Conservation (phyloP, 306 rosid genomes). For the Malus fusca region DNA sequence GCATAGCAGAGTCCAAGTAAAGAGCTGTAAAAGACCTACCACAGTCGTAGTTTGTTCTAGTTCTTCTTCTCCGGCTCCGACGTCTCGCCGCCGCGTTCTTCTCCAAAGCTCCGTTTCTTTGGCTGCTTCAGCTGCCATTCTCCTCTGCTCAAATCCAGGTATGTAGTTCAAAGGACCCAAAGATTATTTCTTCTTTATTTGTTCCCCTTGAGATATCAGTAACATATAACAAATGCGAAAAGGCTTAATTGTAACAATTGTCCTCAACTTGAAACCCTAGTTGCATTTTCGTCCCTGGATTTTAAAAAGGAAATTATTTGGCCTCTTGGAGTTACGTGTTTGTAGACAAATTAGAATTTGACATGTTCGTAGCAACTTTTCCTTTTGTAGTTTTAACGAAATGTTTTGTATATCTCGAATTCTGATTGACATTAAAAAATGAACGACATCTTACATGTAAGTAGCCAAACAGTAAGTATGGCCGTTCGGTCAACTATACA, state of each 20-base stretch:
- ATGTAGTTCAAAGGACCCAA: background rate
- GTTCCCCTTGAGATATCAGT: background rate
- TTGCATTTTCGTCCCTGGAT: background rate
- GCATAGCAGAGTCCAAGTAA: constrained; percentile 21
- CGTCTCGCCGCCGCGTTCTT: constrained; percentile 23
- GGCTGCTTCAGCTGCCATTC: constrained; percentile 68
- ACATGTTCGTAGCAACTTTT: background rate
- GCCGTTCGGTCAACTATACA: too few relatives aligned
- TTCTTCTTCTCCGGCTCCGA: background rate
- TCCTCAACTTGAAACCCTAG: background rate
- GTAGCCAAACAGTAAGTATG: background rate
- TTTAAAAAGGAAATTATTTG: too few relatives aligned
- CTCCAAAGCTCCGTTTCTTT: constrained; percentile 55
- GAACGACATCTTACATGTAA: background rate
- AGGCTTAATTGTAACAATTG: background rate
- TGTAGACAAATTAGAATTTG: background rate
- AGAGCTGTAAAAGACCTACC: constrained; percentile 1
- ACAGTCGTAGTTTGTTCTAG: constrained; percentile 7
- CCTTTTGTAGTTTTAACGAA: too few relatives aligned
- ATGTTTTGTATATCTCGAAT: too few relatives aligned
- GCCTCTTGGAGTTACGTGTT: too few relatives aligned
- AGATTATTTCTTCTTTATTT: background rate
- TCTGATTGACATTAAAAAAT: too few relatives aligned
- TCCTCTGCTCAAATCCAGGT: constrained; percentile 77
- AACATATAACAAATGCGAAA: background rate